These are phyloP conservation scores for Scedosporium apiospermum DNA, from an alignment of 2,329 filamentous ascomycete genomes.

Conservation along the genomic window DNA sequence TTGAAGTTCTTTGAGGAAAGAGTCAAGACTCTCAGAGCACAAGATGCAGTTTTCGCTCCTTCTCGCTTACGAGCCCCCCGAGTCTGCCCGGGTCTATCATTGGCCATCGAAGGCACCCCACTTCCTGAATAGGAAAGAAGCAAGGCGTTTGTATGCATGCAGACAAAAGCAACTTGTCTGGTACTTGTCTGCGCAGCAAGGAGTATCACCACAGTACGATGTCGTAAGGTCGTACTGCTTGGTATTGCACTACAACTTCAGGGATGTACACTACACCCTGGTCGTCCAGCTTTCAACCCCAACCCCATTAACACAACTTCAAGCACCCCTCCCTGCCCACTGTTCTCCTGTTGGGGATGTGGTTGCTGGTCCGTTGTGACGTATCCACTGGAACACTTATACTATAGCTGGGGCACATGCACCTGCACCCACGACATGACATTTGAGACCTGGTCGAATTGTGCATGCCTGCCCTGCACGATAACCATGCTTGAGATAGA, in stretches of 20 bases:
- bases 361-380: not conserved
- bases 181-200: not conserved
- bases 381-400: too few species aligned
- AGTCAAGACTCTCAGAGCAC: not conserved
- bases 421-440: not conserved
- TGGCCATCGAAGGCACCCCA: not conserved
- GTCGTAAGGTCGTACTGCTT: not conserved
- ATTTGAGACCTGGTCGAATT: not conserved
- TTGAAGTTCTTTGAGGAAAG: not conserved
- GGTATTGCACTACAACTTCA: not conserved
- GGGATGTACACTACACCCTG: not conserved
- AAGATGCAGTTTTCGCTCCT: not conserved
- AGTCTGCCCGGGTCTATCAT: not conserved
- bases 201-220: not conserved
- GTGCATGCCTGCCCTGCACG: not conserved
- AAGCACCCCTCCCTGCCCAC: not conserved
- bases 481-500: not conserved
- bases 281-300: not conserved
- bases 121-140: slow-evolving; percentile 3
- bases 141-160: not conserved
- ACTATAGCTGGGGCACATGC: too few species aligned
- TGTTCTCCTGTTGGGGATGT: not conserved
- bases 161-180: not conserved
- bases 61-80: not conserved
- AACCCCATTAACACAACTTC: not conserved